A percentile compares a stretch with the other conserved stretches of the same genome.
Conservation (phyloP, 257 asterid genomes). For the Mitragyna speciosa region DNA sequence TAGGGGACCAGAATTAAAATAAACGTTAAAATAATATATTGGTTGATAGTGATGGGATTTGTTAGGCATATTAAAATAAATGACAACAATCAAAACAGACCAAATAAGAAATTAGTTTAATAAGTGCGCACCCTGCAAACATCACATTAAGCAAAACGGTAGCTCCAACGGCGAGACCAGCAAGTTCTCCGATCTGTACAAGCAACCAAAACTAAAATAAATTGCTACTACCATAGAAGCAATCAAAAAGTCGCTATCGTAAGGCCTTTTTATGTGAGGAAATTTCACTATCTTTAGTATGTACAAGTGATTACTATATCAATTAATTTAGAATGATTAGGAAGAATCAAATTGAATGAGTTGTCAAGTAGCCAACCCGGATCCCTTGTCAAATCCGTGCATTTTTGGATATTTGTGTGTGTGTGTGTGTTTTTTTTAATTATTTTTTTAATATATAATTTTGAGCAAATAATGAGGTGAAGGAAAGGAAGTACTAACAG, state of each 20-base stretch:
- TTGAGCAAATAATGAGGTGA: background rate
- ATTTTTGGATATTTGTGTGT: too few relatives aligned
- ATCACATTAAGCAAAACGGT: conserved; percentile 80
- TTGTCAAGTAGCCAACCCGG: background rate
- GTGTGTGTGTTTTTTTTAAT: background rate
- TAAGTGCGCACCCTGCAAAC: conserved; percentile 67
- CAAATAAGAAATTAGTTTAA: background rate
- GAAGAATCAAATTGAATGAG: conserved; percentile 8
- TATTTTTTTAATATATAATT: background rate
- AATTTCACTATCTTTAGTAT: conserved; percentile 10
- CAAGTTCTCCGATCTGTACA: conserved; percentile 87
- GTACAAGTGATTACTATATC: background rate
- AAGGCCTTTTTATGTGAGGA: background rate
- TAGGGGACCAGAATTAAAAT: background rate
- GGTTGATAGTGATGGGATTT: conserved; percentile 3
- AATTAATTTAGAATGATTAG: background rate
- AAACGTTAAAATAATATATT: background rate
- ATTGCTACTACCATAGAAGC: background rate
- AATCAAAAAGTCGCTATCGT: conserved; percentile 8
- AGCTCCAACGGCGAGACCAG: conserved; percentile 95
- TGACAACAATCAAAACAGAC: background rate
- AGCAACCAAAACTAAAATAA: background rate
- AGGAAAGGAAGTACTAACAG: conserved; percentile 41
- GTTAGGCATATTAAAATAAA: background rate
- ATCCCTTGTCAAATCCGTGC: too few relatives aligned